phyloP scores from a whole-genome alignment of 2,329 filamentous ascomycete species.

The Teratosphaeria viscida region DNA sequence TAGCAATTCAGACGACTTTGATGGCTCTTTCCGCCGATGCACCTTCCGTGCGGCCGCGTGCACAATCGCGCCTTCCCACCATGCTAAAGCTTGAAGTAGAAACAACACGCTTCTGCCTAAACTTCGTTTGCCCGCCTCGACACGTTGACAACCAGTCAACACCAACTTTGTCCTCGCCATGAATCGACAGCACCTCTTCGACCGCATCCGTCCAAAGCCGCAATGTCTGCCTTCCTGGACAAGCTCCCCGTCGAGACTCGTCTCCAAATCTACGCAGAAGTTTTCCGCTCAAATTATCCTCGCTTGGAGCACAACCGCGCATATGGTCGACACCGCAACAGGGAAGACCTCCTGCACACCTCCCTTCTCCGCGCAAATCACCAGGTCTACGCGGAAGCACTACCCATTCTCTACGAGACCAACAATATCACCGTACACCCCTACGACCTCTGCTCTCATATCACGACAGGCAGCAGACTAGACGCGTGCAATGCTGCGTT shows the following conservation, averaged over 20 bases:
- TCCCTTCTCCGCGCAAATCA: constrained; percentile 3
- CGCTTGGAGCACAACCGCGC: neutral
- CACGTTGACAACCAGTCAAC: neutral
- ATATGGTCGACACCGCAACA: neutral
- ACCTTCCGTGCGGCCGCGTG: neutral
- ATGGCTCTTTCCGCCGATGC: neutral
- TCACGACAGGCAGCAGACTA: neutral
- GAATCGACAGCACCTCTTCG: neutral
- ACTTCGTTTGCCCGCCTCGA: neutral
- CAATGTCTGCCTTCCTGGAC: neutral
- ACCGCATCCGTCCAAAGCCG: neutral
- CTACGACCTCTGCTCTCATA: constrained; percentile 5
- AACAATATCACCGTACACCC: constrained; percentile 4
- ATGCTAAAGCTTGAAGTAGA: neutral
- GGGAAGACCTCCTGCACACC: neutral
- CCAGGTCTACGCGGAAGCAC: constrained; percentile 4
- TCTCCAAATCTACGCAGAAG: neutral
- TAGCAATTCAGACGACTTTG: neutral
- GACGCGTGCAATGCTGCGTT: neutral
- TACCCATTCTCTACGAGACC: constrained; percentile 3
- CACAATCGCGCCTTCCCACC: neutral
- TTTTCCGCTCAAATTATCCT: neutral
- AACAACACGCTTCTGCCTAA: neutral
- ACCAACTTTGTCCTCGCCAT: neutral
- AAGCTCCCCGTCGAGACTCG: neutral